Conservation (phyloP, 768 basidiomycete species). For the Suillus occidentalis region DNA sequence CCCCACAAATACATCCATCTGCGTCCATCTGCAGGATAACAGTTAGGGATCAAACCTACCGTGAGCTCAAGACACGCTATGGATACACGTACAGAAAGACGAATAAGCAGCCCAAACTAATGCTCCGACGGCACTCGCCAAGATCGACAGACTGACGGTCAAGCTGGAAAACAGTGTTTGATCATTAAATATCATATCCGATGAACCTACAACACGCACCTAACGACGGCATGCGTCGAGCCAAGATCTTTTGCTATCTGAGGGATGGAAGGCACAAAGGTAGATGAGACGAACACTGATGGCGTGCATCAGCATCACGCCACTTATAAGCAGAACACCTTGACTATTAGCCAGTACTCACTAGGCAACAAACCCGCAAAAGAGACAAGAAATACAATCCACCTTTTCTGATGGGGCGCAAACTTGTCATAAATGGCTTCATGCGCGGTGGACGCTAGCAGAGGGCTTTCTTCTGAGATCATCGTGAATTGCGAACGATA, state of each 20-base stretch:
- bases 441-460: slow-evolving; percentile 17
- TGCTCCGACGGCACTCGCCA: slow-evolving; percentile 44
- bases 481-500: slow-evolving; percentile 8
- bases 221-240: slow-evolving; percentile 56
- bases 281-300: slow-evolving; percentile 66
- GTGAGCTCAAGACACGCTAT: slow-evolving; percentile 1
- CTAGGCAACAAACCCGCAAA: slow-evolving; percentile 64
- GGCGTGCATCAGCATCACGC: neutral
- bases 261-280: slow-evolving; percentile 75
- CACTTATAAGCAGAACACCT: neutral
- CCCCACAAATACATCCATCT: slow-evolving; percentile 56
- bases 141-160: slow-evolving; percentile 51
- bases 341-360: slow-evolving; percentile 31
- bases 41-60: neutral
- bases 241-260: slow-evolving; percentile 66
- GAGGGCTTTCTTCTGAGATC: slow-evolving; percentile 29
- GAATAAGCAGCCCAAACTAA: slow-evolving; percentile 54
- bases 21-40: slow-evolving; percentile 54
- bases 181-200: neutral
- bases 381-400: slow-evolving; percentile 58
- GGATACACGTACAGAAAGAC: slow-evolving; percentile 43
- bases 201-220: slow-evolving; percentile 32
- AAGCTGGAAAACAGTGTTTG: slow-evolving; percentile 29
- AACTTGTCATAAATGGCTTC: slow-evolving; percentile 59
- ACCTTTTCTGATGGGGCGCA: slow-evolving; percentile 44